phyloP scores from a whole-genome alignment of 805 yeast species.

The Priceomyces medius region DNA sequence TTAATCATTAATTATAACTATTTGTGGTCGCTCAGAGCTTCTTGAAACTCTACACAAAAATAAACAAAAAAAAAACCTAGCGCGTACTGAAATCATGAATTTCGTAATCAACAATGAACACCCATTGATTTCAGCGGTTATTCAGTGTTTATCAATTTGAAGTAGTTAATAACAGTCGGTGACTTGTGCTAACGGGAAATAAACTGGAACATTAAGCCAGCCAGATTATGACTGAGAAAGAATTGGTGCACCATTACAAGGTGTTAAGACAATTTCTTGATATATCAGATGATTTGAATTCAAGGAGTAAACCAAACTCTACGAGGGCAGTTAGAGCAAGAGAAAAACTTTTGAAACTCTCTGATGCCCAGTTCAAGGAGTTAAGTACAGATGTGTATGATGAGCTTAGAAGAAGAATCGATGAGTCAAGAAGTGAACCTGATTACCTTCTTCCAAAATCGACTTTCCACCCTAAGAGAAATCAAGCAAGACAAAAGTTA shows the following conservation, averaged over 20 bases:
- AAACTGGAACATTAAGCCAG: neutral
- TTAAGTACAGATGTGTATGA: slow-evolving; percentile 93
- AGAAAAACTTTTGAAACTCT: slow-evolving; percentile 77
- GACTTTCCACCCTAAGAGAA: slow-evolving; percentile 86
- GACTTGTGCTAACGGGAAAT: neutral
- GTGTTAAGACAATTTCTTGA: slow-evolving; percentile 52
- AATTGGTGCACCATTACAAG: slow-evolving; percentile 45
- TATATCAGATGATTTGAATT: slow-evolving; percentile 45
- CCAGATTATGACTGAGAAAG: slow-evolving; percentile 26
- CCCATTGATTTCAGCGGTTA: slow-evolving; percentile 1
- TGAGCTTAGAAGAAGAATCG: slow-evolving; percentile 78
- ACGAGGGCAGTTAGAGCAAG: slow-evolving; percentile 79
- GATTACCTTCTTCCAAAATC: slow-evolving; percentile 67
- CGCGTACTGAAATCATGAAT: slow-evolving; percentile 1
- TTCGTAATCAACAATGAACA: neutral
- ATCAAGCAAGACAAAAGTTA: slow-evolving; percentile 90
- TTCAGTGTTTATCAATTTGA: neutral
- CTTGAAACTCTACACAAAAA: slow-evolving; percentile 1
- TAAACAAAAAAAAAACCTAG: neutral
- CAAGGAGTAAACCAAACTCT: slow-evolving; percentile 42
- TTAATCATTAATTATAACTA: neutral
- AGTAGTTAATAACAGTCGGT: neutral
- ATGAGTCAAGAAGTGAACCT: slow-evolving; percentile 56
- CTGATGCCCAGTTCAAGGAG: slow-evolving; percentile 81
- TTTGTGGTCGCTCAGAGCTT: neutral